Evolutionary conservation across 2,329 filamentous ascomycete species (phyloP), one percentile per base, ranked within the genome.

Genomic region (Stagonosporopsis cucurbitacearum): DNA sequence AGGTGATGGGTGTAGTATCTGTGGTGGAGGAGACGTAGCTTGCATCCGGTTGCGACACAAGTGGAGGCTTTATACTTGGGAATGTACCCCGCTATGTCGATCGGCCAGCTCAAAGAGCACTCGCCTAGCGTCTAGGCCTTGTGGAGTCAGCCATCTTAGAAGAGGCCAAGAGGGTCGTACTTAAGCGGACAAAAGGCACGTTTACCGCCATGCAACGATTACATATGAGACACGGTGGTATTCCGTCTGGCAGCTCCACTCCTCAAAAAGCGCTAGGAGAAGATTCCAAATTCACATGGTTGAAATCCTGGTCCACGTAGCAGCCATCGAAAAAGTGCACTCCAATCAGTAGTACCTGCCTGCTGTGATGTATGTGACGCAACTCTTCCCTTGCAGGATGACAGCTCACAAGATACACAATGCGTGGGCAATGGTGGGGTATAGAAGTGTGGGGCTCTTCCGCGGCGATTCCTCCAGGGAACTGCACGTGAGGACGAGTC

Each of bases 401-500:
- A 22, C 6, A 33, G 23, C 13, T 32, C n/a, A 26, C 6, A 20
- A 41, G 28, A 36, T 15, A 11, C 23, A n/a, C n/a, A n/a, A n/a
- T n/a, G n/a, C n/a, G n/a, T n/a, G n/a, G n/a, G n/a, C n/a, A n/a
- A n/a, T n/a, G n/a, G 41, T 33, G 47, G 53, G 35, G 22, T 46
- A 42, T 6, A 22, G 46, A 46, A 50, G 33, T 17, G 57, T 53
- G 26, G 35, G 20, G 45, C 32, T 39, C 42, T 49, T 22, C 57
- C 41, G 32, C 9, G 41, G 32, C 7, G 41, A 15, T 3, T 15
- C 9, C 41, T 42, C 53, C 53, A 47, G 46, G 46, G 20, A 6
- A 6, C 23, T 25, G 43, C 66, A 68, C 66, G 66, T 67, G 66
- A 62, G 41, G 37, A 45, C 63, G 63, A 58, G 66, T 58, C 58